Percentiles rank a stretch among this genome's conserved stretches.
phyloP scores from a whole-genome alignment of 2,329 filamentous ascomycete species.

The Fusarium dimerum region DNA sequence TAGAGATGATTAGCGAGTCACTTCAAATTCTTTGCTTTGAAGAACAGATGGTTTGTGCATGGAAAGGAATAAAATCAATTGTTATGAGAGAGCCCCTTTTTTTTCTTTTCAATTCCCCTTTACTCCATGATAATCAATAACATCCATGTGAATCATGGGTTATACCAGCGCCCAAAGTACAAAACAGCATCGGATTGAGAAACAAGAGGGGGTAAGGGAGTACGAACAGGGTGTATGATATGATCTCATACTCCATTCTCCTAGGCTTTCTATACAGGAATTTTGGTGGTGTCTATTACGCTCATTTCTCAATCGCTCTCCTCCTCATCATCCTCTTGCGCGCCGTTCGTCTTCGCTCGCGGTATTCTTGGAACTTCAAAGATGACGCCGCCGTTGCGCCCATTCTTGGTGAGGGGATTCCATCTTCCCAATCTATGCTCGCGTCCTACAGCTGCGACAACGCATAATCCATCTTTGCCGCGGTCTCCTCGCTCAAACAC shows the following conservation, averaged over 20 bases:
- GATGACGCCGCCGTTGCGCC: conserved; percentile 81
- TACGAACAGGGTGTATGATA: neutral
- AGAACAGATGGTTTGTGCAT: no score
- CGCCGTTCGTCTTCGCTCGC: conserved; percentile 36
- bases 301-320: conserved; percentile 24
- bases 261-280: conserved; percentile 25
- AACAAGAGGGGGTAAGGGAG: neutral
- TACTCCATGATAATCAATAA: neutral
- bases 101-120: no score
- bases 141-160: neutral
- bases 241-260: conserved; percentile 5
- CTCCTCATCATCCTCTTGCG: conserved; percentile 27
- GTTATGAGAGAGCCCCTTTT: no score
- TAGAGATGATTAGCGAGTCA: neutral
- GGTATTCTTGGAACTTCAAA: conserved; percentile 71
- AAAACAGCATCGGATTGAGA: neutral
- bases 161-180: neutral
- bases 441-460: conserved; percentile 84
- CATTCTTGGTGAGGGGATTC: conserved; percentile 60
- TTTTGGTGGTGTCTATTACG: conserved; percentile 22
- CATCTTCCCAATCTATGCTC: conserved; percentile 85
- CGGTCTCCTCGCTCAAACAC: conserved; percentile 82
- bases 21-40: neutral
- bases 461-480: conserved; percentile 74
- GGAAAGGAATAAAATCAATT: no score